These are phyloP conservation scores for Coemansia sp. DNA, from an alignment of 192 early-diverging fungal genomes.

Conservation along the genomic window DNA sequence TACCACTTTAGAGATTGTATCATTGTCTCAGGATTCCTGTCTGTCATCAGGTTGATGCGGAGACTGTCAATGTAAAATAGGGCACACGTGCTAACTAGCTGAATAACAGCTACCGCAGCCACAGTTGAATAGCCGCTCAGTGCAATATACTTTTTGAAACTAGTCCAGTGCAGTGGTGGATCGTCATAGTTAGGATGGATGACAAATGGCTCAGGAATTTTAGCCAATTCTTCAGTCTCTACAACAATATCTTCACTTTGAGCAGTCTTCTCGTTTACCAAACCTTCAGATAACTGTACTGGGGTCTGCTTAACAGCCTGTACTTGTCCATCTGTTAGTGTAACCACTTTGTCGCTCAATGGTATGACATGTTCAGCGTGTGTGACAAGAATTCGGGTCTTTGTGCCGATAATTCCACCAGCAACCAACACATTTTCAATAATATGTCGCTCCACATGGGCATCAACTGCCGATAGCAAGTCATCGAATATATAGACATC, in stretches of 20 bases:
- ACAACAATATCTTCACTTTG: neutral
- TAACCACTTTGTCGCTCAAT: constrained; percentile 20
- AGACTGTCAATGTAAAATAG: constrained; percentile 19
- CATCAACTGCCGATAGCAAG: constrained; percentile 67
- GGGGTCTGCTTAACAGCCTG: constrained; percentile 10
- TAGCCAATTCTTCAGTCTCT: neutral
- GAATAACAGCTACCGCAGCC: neutral
- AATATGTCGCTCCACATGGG: constrained; percentile 59
- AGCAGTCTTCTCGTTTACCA: neutral
- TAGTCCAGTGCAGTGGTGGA: neutral
- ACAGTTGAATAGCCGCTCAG: constrained; percentile 24
- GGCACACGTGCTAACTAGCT: constrained; percentile 15
- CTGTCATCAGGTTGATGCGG: constrained; percentile 23
- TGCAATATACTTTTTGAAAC: constrained; percentile 1
- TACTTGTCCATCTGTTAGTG: constrained; percentile 10
- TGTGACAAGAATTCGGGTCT: constrained; percentile 53
- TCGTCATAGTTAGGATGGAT: constrained; percentile 4
- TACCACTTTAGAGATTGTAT: constrained; percentile 26
- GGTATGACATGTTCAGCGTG: constrained; percentile 44
- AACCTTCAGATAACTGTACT: neutral
- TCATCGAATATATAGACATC: constrained; percentile 72
- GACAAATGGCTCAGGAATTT: neutral
- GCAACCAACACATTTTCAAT: constrained; percentile 51
- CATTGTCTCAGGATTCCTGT: constrained; percentile 27
- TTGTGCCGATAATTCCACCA: constrained; percentile 31